Percentiles rank a stretch among this genome's conserved stretches.
Conservation (phyloP, 805 yeast species). For the Citeromyces matritensis region DNA sequence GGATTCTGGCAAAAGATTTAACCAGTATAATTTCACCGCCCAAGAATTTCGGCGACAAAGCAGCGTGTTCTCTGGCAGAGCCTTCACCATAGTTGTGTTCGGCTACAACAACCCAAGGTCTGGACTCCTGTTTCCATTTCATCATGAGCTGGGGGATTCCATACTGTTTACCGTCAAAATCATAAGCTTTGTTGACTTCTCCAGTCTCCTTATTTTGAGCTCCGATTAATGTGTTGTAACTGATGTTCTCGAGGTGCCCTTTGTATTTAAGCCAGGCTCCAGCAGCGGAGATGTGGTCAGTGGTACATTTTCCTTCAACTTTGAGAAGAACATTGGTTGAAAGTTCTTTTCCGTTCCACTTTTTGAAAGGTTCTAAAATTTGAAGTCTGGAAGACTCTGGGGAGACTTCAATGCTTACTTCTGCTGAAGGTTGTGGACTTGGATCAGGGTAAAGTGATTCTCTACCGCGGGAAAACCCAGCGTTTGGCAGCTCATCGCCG, state of each 20-base stretch:
- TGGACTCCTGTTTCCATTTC: conserved; percentile 86
- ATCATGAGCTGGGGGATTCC: conserved; percentile 96
- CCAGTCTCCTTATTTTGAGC: conserved; percentile 94
- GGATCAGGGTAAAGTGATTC: conserved; percentile 98
- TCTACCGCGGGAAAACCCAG: conserved; percentile 48
- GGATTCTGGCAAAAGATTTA: conserved; percentile 96
- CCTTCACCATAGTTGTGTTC: conserved; percentile 99
- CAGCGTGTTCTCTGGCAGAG: conserved; percentile 99
- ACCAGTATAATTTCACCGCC: conserved; percentile 98
- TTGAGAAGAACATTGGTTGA: conserved; percentile 85
- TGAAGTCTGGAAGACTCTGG: conserved; percentile 96
- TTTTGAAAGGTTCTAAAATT: conserved; percentile 79
- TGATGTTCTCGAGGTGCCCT: conserved; percentile 97
- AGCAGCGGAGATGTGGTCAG: conserved; percentile 99
- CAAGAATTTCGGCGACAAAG: conserved; percentile 96
- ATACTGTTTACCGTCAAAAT: conserved; percentile 82
- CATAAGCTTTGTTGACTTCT: conserved; percentile 83
- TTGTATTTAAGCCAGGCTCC: conserved; percentile 99
- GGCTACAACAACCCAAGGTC: conserved; percentile 97
- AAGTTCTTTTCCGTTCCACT: conserved; percentile 97
- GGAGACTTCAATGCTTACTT: conserved; percentile 70
- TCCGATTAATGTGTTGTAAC: conserved; percentile 99
- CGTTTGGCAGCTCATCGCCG: conserved; percentile 73
- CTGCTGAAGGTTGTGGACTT: conserved; percentile 58
- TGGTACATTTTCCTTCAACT: conserved; percentile 95